Percentiles rank a stretch among this genome's conserved stretches.
phyloP scores from a whole-genome alignment of 257 asterid species.

The Solanum sejunctum region DNA sequence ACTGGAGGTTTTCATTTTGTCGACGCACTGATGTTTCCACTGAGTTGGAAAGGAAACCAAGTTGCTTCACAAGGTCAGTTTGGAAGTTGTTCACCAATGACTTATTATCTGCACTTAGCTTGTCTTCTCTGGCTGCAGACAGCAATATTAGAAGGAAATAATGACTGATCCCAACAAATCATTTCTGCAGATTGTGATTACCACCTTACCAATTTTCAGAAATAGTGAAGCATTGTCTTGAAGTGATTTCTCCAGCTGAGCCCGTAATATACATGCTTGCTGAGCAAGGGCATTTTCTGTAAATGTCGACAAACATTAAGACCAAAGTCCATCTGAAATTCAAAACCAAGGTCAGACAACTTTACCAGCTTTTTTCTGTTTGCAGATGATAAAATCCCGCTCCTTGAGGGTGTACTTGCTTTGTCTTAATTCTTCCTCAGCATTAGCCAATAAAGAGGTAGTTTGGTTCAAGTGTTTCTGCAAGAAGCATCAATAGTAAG shows the following conservation, averaged over 20 bases:
- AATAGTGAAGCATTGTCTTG: constrained; percentile 52
- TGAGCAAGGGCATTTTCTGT: constrained; percentile 76
- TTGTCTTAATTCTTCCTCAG: constrained; percentile 46
- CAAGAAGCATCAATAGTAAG: constrained; percentile 16
- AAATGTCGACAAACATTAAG: neutral
- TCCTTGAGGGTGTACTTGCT: constrained; percentile 58
- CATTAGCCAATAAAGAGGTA: constrained; percentile 27
- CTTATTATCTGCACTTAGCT: constrained; percentile 53
- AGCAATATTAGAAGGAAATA: neutral
- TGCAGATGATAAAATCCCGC: constrained; percentile 57
- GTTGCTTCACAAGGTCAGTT: constrained; percentile 50
- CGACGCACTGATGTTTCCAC: constrained; percentile 42
- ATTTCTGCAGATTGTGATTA: neutral
- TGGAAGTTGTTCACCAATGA: constrained; percentile 50
- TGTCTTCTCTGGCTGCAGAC: constrained; percentile 64
- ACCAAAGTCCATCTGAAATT: neutral
- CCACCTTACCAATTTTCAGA: constrained; percentile 46
- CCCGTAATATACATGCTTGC: constrained; percentile 66
- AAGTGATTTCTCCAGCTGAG: constrained; percentile 71
- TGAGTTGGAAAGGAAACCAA: constrained; percentile 41
- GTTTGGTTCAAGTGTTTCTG: constrained; percentile 58
- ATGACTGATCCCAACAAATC: neutral
- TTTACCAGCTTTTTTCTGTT: constrained; percentile 66
- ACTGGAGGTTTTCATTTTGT: constrained; percentile 55
- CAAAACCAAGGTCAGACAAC: neutral